Evolutionary conservation across 1,284 basidiomycete species (phyloP).

Genomic region (Puccinia novopanici): DNA sequence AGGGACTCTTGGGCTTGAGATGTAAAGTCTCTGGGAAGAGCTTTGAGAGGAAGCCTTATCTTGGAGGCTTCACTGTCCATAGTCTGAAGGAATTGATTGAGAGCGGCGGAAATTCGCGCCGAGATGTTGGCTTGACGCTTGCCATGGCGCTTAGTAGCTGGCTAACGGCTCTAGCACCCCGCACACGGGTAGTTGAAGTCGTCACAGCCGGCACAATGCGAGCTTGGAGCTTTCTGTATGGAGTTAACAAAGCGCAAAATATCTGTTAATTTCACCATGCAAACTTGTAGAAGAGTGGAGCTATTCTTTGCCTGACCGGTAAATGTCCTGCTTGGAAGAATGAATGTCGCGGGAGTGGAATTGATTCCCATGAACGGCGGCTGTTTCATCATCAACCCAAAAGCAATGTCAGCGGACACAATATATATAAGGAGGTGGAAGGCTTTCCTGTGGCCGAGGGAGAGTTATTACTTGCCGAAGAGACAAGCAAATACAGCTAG

Average conservation of each 20-base stretch:
- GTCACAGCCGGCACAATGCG: slow-evolving; percentile 13
- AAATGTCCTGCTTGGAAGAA: slow-evolving; percentile 1
- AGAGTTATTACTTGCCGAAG: neutral
- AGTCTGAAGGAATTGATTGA: slow-evolving; percentile 1
- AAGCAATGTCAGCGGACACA: neutral
- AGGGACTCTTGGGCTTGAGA: slow-evolving; percentile 13
- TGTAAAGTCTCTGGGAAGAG: neutral
- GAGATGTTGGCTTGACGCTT: slow-evolving; percentile 10
- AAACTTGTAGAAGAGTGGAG: neutral
- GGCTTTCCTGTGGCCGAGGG: no score
- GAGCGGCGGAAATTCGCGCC: slow-evolving; percentile 1
- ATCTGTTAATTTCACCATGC: neutral
- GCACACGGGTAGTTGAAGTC: neutral
- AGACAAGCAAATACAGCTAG: neutral
- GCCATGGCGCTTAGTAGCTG: neutral
- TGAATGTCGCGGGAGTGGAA: neutral
- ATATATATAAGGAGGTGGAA: neutral
- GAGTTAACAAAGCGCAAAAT: neutral
- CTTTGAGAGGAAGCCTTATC: neutral
- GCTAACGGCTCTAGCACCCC: slow-evolving; percentile 12
- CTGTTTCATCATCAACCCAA: neutral
- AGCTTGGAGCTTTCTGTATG: slow-evolving; percentile 16
- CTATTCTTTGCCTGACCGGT: neutral
- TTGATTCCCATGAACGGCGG: neutral
- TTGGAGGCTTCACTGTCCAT: slow-evolving; percentile 12